These are phyloP conservation scores for Blastobotrys mokoenaii DNA, from an alignment of 805 yeast genomes.

Conservation along the genomic window DNA sequence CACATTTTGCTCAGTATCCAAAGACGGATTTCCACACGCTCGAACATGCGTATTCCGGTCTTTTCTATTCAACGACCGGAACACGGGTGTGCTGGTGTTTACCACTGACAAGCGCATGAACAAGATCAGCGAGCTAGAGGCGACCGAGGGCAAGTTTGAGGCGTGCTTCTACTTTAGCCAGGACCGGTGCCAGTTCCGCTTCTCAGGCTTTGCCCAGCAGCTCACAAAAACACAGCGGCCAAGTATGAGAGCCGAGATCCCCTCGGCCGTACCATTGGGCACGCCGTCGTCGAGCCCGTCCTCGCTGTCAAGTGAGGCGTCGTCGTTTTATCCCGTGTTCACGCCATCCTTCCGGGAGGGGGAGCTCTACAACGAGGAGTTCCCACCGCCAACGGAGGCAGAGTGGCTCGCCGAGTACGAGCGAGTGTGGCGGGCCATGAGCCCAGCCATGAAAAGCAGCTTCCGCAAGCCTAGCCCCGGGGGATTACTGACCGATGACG, in stretches of 20 bases:
- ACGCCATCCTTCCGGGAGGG: slow-evolving; percentile 11
- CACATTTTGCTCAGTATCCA: slow-evolving; percentile 54
- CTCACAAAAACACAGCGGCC: slow-evolving; percentile 25
- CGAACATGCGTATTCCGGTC: slow-evolving; percentile 69
- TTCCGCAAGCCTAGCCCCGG: slow-evolving; percentile 72
- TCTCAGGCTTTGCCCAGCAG: slow-evolving; percentile 55
- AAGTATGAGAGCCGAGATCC: slow-evolving; percentile 6
- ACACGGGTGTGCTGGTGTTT: slow-evolving; percentile 58
- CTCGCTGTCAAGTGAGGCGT: slow-evolving; percentile 1
- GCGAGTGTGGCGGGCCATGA: slow-evolving; percentile 55
- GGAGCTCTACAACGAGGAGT: slow-evolving; percentile 4
- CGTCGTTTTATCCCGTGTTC: slow-evolving; percentile 14
- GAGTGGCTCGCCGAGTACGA: slow-evolving; percentile 64
- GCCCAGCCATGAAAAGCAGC: slow-evolving; percentile 51
- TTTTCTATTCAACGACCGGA: slow-evolving; percentile 60
- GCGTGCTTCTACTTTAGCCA: slow-evolving; percentile 66
- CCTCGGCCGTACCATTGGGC: slow-evolving; percentile 10
- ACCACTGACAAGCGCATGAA: slow-evolving; percentile 65
- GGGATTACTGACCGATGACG: slow-evolving; percentile 45
- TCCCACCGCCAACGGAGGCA: slow-evolving; percentile 41
- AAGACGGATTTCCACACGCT: slow-evolving; percentile 46
- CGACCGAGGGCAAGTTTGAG: slow-evolving; percentile 49
- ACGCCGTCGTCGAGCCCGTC: slow-evolving; percentile 2
- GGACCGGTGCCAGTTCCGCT: slow-evolving; percentile 59
- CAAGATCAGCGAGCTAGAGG: slow-evolving; percentile 43